These are phyloP conservation scores for Plicaturopsis crispa DNA, from an alignment of 768 basidiomycete genomes.

Conservation along the genomic window DNA sequence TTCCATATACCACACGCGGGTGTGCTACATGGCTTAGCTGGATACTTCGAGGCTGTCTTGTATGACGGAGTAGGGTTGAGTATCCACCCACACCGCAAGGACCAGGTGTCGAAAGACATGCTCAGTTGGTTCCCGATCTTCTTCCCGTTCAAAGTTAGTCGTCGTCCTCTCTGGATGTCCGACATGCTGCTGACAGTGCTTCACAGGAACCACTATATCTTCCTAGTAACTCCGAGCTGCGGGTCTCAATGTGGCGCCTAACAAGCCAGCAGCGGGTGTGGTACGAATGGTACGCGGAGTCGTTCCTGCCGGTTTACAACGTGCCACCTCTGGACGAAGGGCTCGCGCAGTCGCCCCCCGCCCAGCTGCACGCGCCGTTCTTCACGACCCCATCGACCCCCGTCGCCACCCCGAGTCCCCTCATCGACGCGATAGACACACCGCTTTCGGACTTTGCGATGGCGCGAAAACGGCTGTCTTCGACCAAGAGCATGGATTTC, in stretches of 20 bases:
- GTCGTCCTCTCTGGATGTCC: constrained; percentile 4
- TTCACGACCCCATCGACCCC: constrained; percentile 14
- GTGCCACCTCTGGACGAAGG: constrained; percentile 23
- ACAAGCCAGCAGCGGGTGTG: constrained; percentile 87
- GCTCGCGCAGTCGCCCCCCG: constrained; percentile 13
- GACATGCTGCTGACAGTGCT: constrained; percentile 1
- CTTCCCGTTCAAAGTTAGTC: constrained; percentile 82
- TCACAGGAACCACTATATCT: constrained; percentile 86
- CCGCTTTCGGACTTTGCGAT: constrained; percentile 14
- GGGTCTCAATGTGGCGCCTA: constrained; percentile 90
- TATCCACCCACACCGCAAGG: constrained; percentile 87
- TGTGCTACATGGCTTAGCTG: constrained; percentile 88
- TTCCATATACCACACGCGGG: constrained; percentile 96
- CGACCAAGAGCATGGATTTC: constrained; percentile 8
- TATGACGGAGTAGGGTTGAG: constrained; percentile 89
- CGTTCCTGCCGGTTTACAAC: constrained; percentile 66
- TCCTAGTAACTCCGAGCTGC: constrained; percentile 86
- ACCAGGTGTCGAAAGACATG: constrained; percentile 90
- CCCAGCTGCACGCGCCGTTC: constrained; percentile 14
- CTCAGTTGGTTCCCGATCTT: constrained; percentile 98
- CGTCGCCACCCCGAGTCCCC: constrained; percentile 40
- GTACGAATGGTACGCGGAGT: constrained; percentile 99
- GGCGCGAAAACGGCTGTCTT: constrained; percentile 13
- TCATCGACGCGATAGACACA: constrained; percentile 58
- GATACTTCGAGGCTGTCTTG: constrained; percentile 93